phyloP scores from a whole-genome alignment of 2,329 filamentous ascomycete species.

The Triangularia setosa region DNA sequence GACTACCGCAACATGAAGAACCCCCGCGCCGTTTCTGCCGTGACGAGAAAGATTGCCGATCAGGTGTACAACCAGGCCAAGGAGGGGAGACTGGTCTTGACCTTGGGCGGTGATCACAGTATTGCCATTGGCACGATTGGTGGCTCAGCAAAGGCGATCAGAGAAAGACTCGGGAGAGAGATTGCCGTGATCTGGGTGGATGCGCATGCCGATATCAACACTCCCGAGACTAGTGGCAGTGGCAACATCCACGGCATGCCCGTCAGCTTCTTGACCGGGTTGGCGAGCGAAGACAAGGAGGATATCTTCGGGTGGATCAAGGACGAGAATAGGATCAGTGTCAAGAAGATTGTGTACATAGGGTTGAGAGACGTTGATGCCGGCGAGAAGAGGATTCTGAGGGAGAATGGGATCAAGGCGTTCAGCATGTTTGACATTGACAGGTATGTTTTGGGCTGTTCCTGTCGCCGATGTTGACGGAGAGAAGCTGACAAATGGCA shows the following conservation, averaged over 20 bases:
- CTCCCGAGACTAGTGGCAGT: constrained; percentile 80
- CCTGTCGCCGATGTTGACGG: not conserved
- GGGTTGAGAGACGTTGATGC: constrained; percentile 87
- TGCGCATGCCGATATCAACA: constrained; percentile 97
- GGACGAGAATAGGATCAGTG: constrained; percentile 64
- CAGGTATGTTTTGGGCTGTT: constrained; percentile 49
- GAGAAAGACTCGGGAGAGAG: constrained; percentile 76
- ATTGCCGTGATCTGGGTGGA: constrained; percentile 98
- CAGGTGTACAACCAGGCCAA: constrained; percentile 86
- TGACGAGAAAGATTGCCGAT: constrained; percentile 72
- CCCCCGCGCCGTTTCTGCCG: constrained; percentile 77
- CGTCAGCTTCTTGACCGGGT: constrained; percentile 81
- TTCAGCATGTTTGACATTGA: constrained; percentile 99
- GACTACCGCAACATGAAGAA: constrained; percentile 93
- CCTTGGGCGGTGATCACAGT: constrained; percentile 91
- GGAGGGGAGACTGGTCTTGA: constrained; percentile 82
- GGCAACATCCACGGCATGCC: constrained; percentile 99
- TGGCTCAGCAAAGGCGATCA: constrained; percentile 79
- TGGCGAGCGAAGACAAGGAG: constrained; percentile 70
- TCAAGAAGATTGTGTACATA: constrained; percentile 93
- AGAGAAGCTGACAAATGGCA: not conserved
- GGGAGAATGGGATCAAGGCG: constrained; percentile 86
- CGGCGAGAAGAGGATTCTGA: constrained; percentile 89
- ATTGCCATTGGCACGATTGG: constrained; percentile 93
- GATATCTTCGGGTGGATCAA: constrained; percentile 89